phyloP scores from a whole-genome alignment of 768 basidiomycete species.

The Scleroderma bovista region DNA sequence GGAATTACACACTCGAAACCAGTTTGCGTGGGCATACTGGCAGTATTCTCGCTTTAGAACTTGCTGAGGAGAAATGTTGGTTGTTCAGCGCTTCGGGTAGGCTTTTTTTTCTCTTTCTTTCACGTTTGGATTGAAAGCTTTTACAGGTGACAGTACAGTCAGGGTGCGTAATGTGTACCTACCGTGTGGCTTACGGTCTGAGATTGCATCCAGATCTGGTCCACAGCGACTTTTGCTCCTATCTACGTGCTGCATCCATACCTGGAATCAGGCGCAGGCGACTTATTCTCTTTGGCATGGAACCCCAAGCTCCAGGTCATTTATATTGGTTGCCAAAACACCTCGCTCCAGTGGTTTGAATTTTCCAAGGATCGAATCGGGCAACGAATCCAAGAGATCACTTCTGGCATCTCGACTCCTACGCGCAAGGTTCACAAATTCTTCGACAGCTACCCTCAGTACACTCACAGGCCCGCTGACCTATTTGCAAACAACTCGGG shows the following conservation, averaged over 20 bases:
- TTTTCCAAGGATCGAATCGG: conserved; percentile 33
- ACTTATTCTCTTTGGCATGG: conserved; percentile 84
- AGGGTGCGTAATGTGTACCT: conserved; percentile 43
- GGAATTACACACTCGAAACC: conserved; percentile 59
- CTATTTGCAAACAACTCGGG: conserved; percentile 55
- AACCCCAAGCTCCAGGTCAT: conserved; percentile 60
- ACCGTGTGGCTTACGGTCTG: conserved; percentile 3
- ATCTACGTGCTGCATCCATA: conserved; percentile 76
- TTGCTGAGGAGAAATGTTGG: conserved; percentile 74
- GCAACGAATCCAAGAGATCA: conserved; percentile 2
- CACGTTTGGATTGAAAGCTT: conserved; percentile 2
- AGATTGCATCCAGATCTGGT: conserved; percentile 63
- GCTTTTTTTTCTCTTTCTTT: background rate
- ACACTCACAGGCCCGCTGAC: conserved; percentile 63
- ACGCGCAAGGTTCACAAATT: conserved; percentile 73
- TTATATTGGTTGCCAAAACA: conserved; percentile 89
- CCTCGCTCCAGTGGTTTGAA: conserved; percentile 85
- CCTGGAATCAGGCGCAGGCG: conserved; percentile 75
- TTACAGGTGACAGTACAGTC: conserved; percentile 79
- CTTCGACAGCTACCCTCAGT: conserved; percentile 84
- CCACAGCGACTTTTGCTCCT: conserved; percentile 55
- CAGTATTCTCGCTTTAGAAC: conserved; percentile 75
- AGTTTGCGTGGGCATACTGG: conserved; percentile 78
- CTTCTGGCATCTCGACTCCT: conserved; percentile 33
- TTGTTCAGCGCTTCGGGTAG: conserved; percentile 85